phyloP scores from a whole-genome alignment of 1,284 basidiomycete species.

The Phellinidium pouzarii region DNA sequence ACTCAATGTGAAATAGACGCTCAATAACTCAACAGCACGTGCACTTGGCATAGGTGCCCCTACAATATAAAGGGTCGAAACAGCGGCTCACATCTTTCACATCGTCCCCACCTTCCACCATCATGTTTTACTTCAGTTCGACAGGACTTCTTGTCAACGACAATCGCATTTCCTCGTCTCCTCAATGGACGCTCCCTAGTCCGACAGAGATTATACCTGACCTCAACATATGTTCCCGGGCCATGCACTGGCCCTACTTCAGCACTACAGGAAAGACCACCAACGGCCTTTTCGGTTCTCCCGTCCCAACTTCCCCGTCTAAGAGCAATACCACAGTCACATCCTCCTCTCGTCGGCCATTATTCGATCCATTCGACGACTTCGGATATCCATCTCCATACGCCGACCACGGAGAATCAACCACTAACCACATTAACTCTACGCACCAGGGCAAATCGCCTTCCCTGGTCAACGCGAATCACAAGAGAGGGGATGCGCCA shows the following conservation, averaged over 20 bases:
- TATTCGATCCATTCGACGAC: no score
- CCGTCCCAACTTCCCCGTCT: background rate
- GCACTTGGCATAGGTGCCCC: no score
- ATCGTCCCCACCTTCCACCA: no score
- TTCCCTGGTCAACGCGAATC: background rate
- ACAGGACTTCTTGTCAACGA: background rate
- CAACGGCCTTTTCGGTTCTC: background rate
- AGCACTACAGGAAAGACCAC: background rate
- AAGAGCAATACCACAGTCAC: background rate
- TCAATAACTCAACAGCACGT: no score
- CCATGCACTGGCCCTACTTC: background rate
- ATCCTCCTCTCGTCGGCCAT: no score
- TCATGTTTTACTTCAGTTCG: no score
- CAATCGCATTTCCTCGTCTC: background rate
- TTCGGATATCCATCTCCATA: no score
- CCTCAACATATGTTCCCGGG: no score
- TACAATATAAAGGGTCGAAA: no score
- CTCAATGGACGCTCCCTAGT: background rate
- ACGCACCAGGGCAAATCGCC: background rate
- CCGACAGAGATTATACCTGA: background rate
- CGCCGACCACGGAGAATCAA: no score
- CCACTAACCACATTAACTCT: background rate
- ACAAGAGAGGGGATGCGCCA: background rate
- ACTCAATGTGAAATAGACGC: no score
- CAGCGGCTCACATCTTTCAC: no score